These are phyloP conservation scores for Kazachstania kunashirensis DNA, from an alignment of 805 yeast species.

Conservation along the genomic window DNA sequence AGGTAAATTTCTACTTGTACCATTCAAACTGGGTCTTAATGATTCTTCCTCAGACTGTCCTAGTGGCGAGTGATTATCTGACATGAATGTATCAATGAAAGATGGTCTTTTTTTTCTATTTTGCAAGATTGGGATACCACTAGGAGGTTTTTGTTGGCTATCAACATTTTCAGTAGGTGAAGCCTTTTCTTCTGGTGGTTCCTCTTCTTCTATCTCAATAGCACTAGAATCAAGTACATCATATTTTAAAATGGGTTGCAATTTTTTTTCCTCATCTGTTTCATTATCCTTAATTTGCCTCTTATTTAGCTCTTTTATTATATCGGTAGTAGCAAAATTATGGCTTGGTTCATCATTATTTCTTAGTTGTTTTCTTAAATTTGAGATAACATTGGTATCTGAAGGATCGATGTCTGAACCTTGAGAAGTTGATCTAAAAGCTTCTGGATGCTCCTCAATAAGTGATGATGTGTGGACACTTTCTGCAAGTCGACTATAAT, in stretches of 20 bases:
- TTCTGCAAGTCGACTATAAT: slow-evolving; percentile 14
- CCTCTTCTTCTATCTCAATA: not conserved
- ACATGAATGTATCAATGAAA: slow-evolving; percentile 27
- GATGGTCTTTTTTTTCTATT: slow-evolving; percentile 20
- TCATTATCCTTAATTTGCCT: no score
- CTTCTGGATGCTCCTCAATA: slow-evolving; percentile 21
- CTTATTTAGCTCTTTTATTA: not conserved
- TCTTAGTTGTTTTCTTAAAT: slow-evolving; percentile 4
- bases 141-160: not conserved
- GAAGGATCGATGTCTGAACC: slow-evolving; percentile 4
- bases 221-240: not conserved
- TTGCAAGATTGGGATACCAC: slow-evolving; percentile 17
- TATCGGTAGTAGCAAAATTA: slow-evolving; percentile 4
- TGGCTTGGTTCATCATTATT: slow-evolving; percentile 1
- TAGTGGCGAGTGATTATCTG: slow-evolving; percentile 17
- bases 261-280: not conserved
- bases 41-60: slow-evolving; percentile 8
- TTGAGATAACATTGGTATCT: slow-evolving; percentile 3
- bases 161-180: not conserved
- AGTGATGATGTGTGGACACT: slow-evolving; percentile 20
- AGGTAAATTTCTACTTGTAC: not conserved
- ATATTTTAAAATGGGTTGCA: no score
- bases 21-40: not conserved
- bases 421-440: slow-evolving; percentile 9
- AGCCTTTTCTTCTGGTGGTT: not conserved